Evolutionary conservation across 2,329 filamentous ascomycete species (phyloP).

Genomic region (Pseudofabraea citricarpa): DNA sequence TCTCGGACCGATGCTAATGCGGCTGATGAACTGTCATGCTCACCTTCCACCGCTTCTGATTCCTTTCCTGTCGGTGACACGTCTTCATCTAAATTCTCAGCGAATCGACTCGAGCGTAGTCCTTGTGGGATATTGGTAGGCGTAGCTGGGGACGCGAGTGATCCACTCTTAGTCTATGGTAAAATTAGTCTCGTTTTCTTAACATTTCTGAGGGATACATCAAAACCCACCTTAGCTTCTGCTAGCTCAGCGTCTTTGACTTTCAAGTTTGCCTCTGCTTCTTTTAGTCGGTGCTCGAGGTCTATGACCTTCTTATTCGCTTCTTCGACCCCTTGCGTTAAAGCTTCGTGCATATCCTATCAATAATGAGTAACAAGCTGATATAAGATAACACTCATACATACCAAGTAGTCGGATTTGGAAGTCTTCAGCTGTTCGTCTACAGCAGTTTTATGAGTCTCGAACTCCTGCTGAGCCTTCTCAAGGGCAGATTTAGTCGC

Average conservation of each 20-base stretch:
- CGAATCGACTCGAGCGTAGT: constrained; percentile 50
- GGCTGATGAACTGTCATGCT: constrained; percentile 57
- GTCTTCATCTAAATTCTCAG: constrained; percentile 32
- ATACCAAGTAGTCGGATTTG: constrained; percentile 42
- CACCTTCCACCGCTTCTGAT: constrained; percentile 48
- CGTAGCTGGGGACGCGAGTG: constrained; percentile 25
- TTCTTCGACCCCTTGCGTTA: constrained; percentile 57
- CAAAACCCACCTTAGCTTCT: constrained; percentile 47
- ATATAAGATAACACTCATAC: constrained; percentile 37
- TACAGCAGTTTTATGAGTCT: constrained; percentile 45
- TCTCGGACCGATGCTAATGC: constrained; percentile 62
- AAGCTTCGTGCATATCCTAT: constrained; percentile 57
- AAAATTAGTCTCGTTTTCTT: constrained; percentile 11
- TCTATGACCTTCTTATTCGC: constrained; percentile 33
- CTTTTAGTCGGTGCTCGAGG: constrained; percentile 37
- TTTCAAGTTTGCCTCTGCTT: constrained; percentile 9
- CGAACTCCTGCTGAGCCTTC: constrained; percentile 47
- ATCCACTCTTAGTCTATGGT: constrained; percentile 39
- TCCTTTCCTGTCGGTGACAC: constrained; percentile 27
- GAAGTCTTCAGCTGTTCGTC: constrained; percentile 46
- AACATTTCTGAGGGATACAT: constrained; percentile 7
- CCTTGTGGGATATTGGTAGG: no score
- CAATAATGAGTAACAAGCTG: constrained; percentile 52
- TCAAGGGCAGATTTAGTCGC: constrained; percentile 30
- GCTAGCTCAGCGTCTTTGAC: constrained; percentile 59